Base-by-base conservation (phyloP, 257 asterid genomes). In the Jasminum sambac region DNA sequence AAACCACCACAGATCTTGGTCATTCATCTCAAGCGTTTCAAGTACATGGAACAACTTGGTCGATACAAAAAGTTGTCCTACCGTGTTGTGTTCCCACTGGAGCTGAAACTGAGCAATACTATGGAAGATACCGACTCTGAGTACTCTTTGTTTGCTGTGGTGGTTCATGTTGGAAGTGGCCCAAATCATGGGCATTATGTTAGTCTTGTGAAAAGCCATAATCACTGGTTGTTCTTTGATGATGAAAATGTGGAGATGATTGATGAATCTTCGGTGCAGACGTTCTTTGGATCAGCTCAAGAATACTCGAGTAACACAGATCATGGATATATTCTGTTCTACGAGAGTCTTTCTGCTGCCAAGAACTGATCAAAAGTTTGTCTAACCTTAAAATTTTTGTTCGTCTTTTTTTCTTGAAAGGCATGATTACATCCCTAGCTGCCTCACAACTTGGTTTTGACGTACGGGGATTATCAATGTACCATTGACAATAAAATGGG, bases 181-280 rank as follows among this genome's bases (percentile, higher is more conserved):
- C 90, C 96, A 0, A 89, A 87, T 65, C 96, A 89, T 11, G 96
- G 96, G 61, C 96, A 89, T 48, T 89, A 89, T 74, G 91, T 89
- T 5, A 89, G 96, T 63, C 84, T 89, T 5, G 96, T 89, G n/a
- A 89, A 87, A 71, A 89, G 96, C 70, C 96, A 89, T 73, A 78
- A 85, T 50, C 94, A 87, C 74, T 89, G 96, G 96, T 80, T 89
- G 90, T 84, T 74, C 60, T 89, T 89, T 59, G 96, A 89, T 44
- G 96, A 89, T 69, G 96, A 89, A 72, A 89, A 84, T n/a, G 95
- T 86, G 68, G 96, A 89, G 82, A 89, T 87, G 82, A 80, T 87
- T 0, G 95, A 89, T 41, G 96, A 89, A 64, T 84, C 96, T 9
- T 86, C 91, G 8, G 83, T 90, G 50, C 96, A 90, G 76, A 88